Conservation (phyloP, 306 rosid species). For the Glycine latifolia region DNA sequence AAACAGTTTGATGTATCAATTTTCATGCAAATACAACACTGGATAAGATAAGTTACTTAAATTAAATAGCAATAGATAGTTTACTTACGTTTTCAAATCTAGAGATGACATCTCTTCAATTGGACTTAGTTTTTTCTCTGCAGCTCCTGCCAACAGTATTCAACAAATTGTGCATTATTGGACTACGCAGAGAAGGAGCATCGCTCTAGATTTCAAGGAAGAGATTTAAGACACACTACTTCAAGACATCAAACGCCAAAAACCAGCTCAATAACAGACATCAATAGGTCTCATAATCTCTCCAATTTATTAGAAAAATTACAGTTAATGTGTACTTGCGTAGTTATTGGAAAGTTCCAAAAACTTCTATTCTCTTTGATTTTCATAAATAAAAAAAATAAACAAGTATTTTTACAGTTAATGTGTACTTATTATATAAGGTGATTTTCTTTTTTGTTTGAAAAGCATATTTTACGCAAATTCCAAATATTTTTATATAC, state of each 20-base stretch:
- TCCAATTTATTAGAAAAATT: conserved; percentile 4
- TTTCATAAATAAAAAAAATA: conserved; percentile 24
- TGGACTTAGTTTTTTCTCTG: conserved; percentile 68
- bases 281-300: conserved; percentile 28
- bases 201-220: conserved; percentile 42
- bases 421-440: too few relatives aligned
- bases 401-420: background rate
- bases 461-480: too few relatives aligned
- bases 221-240: conserved; percentile 29
- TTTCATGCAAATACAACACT: conserved; percentile 20
- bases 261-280: conserved; percentile 32
- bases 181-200: conserved; percentile 35
- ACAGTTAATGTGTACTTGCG: background rate
- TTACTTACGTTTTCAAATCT: conserved; percentile 90
- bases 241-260: conserved; percentile 40
- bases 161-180: conserved; percentile 39
- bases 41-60: conserved; percentile 28
- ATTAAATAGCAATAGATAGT: conserved; percentile 35
- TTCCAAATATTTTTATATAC: too few relatives aligned
- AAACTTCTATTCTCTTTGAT: conserved; percentile 10
- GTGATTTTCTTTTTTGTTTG: too few relatives aligned
- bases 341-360: conserved; percentile 24
- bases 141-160: conserved; percentile 65
- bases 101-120: conserved; percentile 83
- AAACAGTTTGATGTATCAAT: conserved; percentile 18